Evolutionary conservation across 495 filamentous ascomycete species (phyloP).

Genomic region (Tuber indicum): DNA sequence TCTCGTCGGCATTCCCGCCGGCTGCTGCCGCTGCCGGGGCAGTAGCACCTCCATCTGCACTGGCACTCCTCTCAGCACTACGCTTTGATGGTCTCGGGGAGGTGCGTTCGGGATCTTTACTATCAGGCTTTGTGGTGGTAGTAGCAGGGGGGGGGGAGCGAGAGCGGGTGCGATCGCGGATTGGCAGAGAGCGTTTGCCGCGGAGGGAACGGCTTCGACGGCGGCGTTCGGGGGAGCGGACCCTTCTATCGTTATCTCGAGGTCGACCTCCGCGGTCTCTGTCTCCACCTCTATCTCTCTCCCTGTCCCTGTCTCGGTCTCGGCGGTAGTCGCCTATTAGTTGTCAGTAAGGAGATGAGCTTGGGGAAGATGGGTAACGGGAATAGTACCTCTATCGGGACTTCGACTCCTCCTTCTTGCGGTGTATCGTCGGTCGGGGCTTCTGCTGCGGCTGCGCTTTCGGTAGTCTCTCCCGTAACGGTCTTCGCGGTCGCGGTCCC

Average conservation of each 20-base stretch:
- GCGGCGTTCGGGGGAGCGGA: neutral
- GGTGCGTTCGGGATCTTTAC: slow-evolving; percentile 28
- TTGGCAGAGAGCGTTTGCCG: slow-evolving; percentile 43
- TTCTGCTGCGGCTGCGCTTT: neutral
- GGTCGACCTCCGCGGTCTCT: slow-evolving; percentile 24
- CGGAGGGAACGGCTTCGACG: slow-evolving; percentile 35
- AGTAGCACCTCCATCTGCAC: slow-evolving; percentile 43
- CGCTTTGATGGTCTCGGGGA: neutral
- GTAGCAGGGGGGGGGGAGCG: slow-evolving; percentile 40
- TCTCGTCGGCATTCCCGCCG: slow-evolving; percentile 45
- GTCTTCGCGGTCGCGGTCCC: slow-evolving; percentile 38
- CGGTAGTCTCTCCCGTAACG: slow-evolving; percentile 25
- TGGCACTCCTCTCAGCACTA: slow-evolving; percentile 43
- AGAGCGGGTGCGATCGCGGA: slow-evolving; percentile 38
- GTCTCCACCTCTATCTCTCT: slow-evolving; percentile 34
- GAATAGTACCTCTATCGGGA: neutral
- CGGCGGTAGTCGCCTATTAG: neutral
- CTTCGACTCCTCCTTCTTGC: neutral
- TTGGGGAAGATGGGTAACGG: neutral
- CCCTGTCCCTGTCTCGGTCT: slow-evolving; percentile 32
- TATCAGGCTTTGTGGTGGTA: slow-evolving; percentile 42
- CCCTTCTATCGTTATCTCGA: neutral
- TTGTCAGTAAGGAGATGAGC: neutral
- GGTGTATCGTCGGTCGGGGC: neutral
- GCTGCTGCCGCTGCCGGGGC: slow-evolving; percentile 48